These are phyloP conservation scores for Takashimella koratensis DNA, from an alignment of 1,284 basidiomycete genomes.

Conservation along the genomic window DNA sequence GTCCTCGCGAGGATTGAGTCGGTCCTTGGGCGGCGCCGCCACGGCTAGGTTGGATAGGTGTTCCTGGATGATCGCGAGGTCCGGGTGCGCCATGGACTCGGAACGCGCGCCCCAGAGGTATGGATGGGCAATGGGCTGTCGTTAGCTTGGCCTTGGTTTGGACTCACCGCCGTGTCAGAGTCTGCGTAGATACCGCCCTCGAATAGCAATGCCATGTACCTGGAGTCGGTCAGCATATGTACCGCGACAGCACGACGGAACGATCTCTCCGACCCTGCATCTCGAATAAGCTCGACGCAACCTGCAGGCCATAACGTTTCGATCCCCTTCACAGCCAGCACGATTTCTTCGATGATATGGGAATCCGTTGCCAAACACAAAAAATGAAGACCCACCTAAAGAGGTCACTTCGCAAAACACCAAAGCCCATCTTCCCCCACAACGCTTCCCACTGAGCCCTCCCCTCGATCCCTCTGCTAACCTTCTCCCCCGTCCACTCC, in stretches of 20 bases:
- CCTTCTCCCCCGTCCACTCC: constrained; percentile 23
- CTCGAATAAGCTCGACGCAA: too few species aligned
- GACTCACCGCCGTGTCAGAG: constrained; percentile 33
- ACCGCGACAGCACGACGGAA: too few species aligned
- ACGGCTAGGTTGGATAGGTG: neutral
- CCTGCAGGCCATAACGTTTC: too few species aligned
- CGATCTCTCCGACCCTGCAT: too few species aligned
- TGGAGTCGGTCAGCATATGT: too few species aligned
- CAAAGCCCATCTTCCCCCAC: constrained; percentile 28
- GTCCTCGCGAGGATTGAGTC: constrained; percentile 5
- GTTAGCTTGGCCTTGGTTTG: too few species aligned
- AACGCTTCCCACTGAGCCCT: constrained; percentile 11
- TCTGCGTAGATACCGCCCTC: constrained; percentile 39
- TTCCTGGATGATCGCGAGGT: constrained; percentile 17
- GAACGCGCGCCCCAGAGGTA: constrained; percentile 32
- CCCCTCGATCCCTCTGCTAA: constrained; percentile 8
- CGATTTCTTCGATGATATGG: too few species aligned
- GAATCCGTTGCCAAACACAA: neutral
- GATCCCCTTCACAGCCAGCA: too few species aligned
- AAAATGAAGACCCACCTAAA: constrained; percentile 22
- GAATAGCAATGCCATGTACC: constrained; percentile 32
- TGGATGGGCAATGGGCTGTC: constrained; percentile 34
- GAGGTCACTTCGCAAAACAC: constrained; percentile 28
- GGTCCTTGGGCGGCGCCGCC: constrained; percentile 1
- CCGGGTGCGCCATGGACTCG: constrained; percentile 17